A percentile compares a stretch with the other conserved stretches of the same genome.
These are phyloP conservation scores for Perkinsus marinus DNA, from an alignment of 169 alveolate genomes.

Conservation along the genomic window DNA sequence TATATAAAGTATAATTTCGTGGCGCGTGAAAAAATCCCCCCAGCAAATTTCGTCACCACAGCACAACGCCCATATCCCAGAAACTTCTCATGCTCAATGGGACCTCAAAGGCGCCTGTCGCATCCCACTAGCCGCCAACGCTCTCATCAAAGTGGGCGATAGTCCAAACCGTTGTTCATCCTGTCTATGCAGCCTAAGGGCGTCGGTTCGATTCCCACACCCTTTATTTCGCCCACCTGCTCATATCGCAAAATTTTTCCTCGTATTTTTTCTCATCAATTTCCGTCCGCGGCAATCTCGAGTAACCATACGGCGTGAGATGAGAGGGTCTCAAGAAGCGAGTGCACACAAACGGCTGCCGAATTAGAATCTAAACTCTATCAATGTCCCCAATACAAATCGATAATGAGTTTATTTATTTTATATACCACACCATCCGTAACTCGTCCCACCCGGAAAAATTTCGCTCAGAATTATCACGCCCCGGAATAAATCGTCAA, in stretches of 20 bases:
- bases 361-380: not conserved
- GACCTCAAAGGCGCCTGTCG: not conserved
- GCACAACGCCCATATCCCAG: not conserved
- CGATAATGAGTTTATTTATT: not conserved
- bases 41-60: no score
- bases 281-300: not conserved
- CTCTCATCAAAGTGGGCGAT: not conserved
- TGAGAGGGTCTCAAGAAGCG: not conserved
- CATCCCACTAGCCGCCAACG: not conserved
- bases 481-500: no score
- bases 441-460: not conserved
- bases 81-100: not conserved
- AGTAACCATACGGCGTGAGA: not conserved
- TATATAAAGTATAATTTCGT: no score
- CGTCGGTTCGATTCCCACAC: not conserved
- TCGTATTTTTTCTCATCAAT: not conserved
- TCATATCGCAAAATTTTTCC: not conserved
- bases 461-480: no score
- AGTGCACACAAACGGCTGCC: not conserved
- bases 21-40: no score
- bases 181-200: not conserved
- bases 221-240: not conserved
- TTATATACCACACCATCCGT: not conserved
- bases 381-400: not conserved
- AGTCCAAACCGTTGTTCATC: not conserved